Base-by-base conservation (phyloP, 306 rosid genomes). In the Malus orientalis region DNA sequence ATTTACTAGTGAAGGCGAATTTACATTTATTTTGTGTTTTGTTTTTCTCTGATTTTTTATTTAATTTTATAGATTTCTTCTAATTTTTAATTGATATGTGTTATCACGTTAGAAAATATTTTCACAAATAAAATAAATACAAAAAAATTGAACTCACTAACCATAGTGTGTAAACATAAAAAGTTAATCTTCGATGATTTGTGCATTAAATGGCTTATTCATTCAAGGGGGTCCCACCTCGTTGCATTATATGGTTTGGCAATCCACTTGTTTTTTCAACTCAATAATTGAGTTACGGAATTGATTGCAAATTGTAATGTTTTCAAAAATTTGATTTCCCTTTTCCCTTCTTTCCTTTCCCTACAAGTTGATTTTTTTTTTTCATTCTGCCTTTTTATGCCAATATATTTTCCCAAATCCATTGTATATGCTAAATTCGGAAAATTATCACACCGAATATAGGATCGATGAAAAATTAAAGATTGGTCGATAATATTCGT, bases 211-310 rank as follows among this genome's bases (percentile, higher is more conserved):
- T 83, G 79, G 36, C 74, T 70, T 71, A 82, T 83, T 86, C 87
- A 86, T 88, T 84, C 74, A 38, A 69, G 45, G 69, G 83, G 86
- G 81, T 45, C 89, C 90, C 78, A 5, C 76, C 5, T 14, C 67
- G 38, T 85, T 84, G 78, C 84, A 81, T 87, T 59, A 84, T 86
- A 51, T 69, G 75, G 85, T 65, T 76, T 70, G 36, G 77, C 80
- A 82, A 70, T 68, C 86, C 87, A 78, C 84, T 84, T 75, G 86
- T 67, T 78, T 86, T 67, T 74, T 36, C 73, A 70, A 67, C 86
- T 82, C 94, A 87, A 89, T 89, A 85, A 89, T 89, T 87, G 90
- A 81, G 80, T 84, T 78, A 49, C 65, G 57, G 40, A 80, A 78
- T 81, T 85, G 69, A 85, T 75, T 49, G 57, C 76, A 81, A 70